phyloP scores from a whole-genome alignment of 805 yeast genomes.

The Yamadazyma akitaensis region DNA sequence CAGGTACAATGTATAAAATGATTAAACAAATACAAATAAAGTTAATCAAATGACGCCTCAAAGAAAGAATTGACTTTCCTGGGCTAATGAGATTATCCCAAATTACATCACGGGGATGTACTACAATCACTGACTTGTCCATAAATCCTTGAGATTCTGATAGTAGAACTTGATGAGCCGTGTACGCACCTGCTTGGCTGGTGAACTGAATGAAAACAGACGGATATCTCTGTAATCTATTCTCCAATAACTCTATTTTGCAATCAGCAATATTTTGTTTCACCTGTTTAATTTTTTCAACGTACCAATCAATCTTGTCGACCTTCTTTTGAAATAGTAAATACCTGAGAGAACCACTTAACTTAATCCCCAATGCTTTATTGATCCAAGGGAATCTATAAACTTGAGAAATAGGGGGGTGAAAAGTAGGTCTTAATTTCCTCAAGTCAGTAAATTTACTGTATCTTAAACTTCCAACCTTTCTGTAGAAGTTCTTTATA shows the following conservation, averaged over 20 bases:
- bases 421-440: conserved; percentile 17
- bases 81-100: conserved; percentile 60
- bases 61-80: conserved; percentile 31
- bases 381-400: conserved; percentile 1
- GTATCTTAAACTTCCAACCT: conserved; percentile 2
- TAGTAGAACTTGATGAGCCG: conserved; percentile 58
- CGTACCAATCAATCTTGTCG: conserved; percentile 27
- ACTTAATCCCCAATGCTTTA: conserved; percentile 13
- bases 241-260: conserved; percentile 16
- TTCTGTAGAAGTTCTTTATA: conserved; percentile 15
- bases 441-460: background rate
- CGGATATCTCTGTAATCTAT: conserved; percentile 23
- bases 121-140: conserved; percentile 45
- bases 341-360: conserved; percentile 30
- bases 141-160: conserved; percentile 41
- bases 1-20: conserved; percentile 72
- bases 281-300: conserved; percentile 15
- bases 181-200: conserved; percentile 53
- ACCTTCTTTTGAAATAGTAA: conserved; percentile 21
- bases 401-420: conserved; percentile 31
- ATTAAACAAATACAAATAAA: conserved; percentile 48
- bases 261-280: conserved; percentile 18
- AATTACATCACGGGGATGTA: conserved; percentile 63
- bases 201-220: conserved; percentile 64
- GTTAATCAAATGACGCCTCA: conserved; percentile 45